phyloP scores from a whole-genome alignment of 352 stramenopile genomes.

The Globisporangium perplexum region DNA sequence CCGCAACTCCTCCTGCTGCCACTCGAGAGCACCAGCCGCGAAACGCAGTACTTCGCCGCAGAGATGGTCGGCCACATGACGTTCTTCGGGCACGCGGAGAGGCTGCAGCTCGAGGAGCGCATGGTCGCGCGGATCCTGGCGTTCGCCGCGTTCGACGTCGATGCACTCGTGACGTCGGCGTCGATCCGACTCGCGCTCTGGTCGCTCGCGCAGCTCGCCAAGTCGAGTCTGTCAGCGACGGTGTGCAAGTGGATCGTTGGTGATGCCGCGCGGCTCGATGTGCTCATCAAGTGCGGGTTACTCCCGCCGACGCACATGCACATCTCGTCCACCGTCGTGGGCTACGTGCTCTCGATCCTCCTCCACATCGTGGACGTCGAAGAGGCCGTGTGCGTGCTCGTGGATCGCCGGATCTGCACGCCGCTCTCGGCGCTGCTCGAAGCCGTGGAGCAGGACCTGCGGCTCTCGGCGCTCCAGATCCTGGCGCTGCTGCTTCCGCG shows the following conservation, averaged over 20 bases:
- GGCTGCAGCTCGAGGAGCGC: slow-evolving; percentile 22
- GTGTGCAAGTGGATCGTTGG: slow-evolving; percentile 29
- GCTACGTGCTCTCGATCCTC: slow-evolving; percentile 39
- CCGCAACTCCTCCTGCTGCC: slow-evolving; percentile 26
- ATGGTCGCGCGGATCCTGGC: slow-evolving; percentile 33
- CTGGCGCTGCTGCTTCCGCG: slow-evolving; percentile 34
- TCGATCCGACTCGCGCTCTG: slow-evolving; percentile 32
- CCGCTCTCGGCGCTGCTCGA: slow-evolving; percentile 36
- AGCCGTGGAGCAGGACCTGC: slow-evolving; percentile 43
- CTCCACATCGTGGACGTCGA: slow-evolving; percentile 17
- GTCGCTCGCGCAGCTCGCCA: slow-evolving; percentile 37
- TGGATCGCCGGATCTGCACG: slow-evolving; percentile 36
- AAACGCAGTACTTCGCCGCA: slow-evolving; percentile 56
- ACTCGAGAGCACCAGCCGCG: slow-evolving; percentile 13
- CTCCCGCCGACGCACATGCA: slow-evolving; percentile 21
- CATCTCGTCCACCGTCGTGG: slow-evolving; percentile 24
- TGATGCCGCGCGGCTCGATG: slow-evolving; percentile 19
- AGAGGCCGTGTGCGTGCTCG: slow-evolving; percentile 18
- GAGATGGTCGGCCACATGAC: slow-evolving; percentile 65
- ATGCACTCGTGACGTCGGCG: slow-evolving; percentile 26
- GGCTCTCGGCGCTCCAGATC: slow-evolving; percentile 34
- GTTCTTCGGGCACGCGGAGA: slow-evolving; percentile 38
- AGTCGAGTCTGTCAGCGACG: slow-evolving; percentile 12
- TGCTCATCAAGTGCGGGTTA: slow-evolving; percentile 34
- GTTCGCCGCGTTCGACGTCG: slow-evolving; percentile 29